Evolutionary conservation across 768 basidiomycete species (phyloP), one percentile per base, ranked within the genome.

Genomic region (Suillus spraguei): DNA sequence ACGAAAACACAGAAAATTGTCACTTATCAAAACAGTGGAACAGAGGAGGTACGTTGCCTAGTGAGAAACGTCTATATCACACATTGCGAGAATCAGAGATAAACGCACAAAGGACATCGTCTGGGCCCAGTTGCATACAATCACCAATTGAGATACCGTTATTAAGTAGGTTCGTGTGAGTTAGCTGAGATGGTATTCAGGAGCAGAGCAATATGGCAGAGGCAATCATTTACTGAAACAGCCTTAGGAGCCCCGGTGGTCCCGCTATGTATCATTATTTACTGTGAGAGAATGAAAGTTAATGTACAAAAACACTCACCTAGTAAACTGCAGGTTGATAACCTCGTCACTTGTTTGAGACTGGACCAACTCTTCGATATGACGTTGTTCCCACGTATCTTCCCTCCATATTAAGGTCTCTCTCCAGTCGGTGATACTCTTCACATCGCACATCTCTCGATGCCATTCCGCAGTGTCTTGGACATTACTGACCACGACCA

Each of bases 11-110:
- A 38, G 17, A 28, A 33, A 35, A 38, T 42, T 44, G 7, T 46
- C 39, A 91, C 91, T 89, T 77, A 91, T 92, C 92, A 84, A 94
- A 94, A 71, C 92, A 94, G 72, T 95, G 92, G 72, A 94, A 95
- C 2, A 94, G 75, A 0, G 92, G 92, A 3, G 92, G 92, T 1
- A 87, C 87, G 65, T 94, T 94, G 81, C 90, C 91, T 93, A 54
- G 42, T 60, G 11, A 71, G 60, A 47, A 16, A 47, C 66, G 46
- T 64, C 42, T 6, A 11, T 54, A 28, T 13, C 9, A 28, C 5
- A 20, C 22, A 1, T 16, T 22, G 8, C 54, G 33, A 24, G 14
- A 24, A 17, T 14, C 46, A 14, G 32, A 20, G 50, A 17, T 22
- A 20, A 55, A 75, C 86, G 35, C 65, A 91, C 92, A 93, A 5